Base-by-base conservation (phyloP, 2,329 filamentous ascomycete species). In the Sporothrix brunneoviolacea region DNA sequence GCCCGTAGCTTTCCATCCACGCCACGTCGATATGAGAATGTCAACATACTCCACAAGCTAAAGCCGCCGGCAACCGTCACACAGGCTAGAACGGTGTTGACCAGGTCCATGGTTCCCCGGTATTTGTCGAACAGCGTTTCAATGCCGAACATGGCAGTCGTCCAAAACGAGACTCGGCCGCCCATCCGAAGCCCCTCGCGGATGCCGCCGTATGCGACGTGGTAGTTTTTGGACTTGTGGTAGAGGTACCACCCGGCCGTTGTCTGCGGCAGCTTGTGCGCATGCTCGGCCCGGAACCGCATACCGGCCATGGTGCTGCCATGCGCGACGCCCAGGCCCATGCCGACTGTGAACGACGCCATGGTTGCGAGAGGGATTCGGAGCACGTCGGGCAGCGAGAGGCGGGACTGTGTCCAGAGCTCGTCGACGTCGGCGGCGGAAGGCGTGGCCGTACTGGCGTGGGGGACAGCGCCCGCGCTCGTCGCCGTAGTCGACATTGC, bases 141-240 rank as follows among this genome's bases (percentile, higher is more conserved):
- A 43, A 93, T 80, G 7, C 82, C 73, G 61, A 95, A 84, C 61
- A 95, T 93, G 44, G 86, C 71, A 16, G 80, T 77, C 3, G 82
- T 86, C 79, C 91, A 91, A 40, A 85, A 71, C 4, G 80, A 80
- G 6, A 94, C 74, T 58, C 79, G 82, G 28, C 71, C 64, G 1
- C 86, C 90, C 76, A 93, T 88, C 57, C 78, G 82, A 44, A 88
- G 60, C 0, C 89, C 93, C 61, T 95, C 89, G 47, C 80, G 80
- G 16, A 94, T 71, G 1, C 86, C 91, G 6, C 86, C 87, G 19
- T 86, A 77, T 60, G 88, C 83, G 46, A 86, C 79, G 61, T 89
- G 82, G 71, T 98, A 97, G 68, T 95, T 97, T 69, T 97, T 97
- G 64, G 83, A 88, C 70, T 96, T 96, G 73, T 97, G 91, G 68